Percentiles rank a stretch among this genome's conserved stretches.
Evolutionary conservation across 208 protist species (phyloP).

Genomic region (Trypanosoma mega): DNA sequence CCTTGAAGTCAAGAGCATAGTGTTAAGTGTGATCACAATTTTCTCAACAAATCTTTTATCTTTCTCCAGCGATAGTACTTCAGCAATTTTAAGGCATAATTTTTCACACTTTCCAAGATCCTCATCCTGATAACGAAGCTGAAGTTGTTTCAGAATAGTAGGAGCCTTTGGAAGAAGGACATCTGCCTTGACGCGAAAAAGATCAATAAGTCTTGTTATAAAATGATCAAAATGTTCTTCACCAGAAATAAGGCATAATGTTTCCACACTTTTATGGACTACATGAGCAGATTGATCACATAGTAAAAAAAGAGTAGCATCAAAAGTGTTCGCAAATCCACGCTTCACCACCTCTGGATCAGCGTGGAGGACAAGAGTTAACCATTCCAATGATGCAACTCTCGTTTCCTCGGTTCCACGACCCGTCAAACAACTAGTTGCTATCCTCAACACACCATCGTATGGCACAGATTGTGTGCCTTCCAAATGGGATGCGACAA

Average conservation of each 20-base stretch:
- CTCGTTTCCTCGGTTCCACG: slow-evolving; percentile 45
- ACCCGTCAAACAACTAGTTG: slow-evolving; percentile 13
- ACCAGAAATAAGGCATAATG: slow-evolving; percentile 39
- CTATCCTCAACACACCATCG: slow-evolving; percentile 22
- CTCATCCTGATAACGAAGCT: slow-evolving; percentile 31
- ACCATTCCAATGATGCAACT: slow-evolving; percentile 55
- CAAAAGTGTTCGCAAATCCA: slow-evolving; percentile 29
- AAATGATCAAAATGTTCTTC: slow-evolving; percentile 40
- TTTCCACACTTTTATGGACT: slow-evolving; percentile 44
- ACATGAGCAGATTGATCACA: slow-evolving; percentile 45
- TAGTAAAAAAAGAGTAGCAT: slow-evolving; percentile 30
- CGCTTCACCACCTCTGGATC: slow-evolving; percentile 22
- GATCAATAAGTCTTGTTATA: slow-evolving; percentile 22
- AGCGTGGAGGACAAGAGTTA: slow-evolving; percentile 38
- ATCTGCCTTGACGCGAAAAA: slow-evolving; percentile 27
- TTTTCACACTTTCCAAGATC: slow-evolving; percentile 30
- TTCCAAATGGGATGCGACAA: slow-evolving; percentile 4
- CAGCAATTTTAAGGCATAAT: slow-evolving; percentile 22
- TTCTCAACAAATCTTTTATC: slow-evolving; percentile 73
- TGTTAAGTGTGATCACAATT: slow-evolving; percentile 54
- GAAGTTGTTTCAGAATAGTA: slow-evolving; percentile 47
- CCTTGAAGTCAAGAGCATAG: slow-evolving; percentile 84
- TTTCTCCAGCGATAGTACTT: slow-evolving; percentile 15
- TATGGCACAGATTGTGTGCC: slow-evolving; percentile 9
- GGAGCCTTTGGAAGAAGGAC: slow-evolving; percentile 39